These are phyloP conservation scores for Aspergillus wentii DNA, from an alignment of 495 filamentous ascomycete genomes.

Conservation along the genomic window DNA sequence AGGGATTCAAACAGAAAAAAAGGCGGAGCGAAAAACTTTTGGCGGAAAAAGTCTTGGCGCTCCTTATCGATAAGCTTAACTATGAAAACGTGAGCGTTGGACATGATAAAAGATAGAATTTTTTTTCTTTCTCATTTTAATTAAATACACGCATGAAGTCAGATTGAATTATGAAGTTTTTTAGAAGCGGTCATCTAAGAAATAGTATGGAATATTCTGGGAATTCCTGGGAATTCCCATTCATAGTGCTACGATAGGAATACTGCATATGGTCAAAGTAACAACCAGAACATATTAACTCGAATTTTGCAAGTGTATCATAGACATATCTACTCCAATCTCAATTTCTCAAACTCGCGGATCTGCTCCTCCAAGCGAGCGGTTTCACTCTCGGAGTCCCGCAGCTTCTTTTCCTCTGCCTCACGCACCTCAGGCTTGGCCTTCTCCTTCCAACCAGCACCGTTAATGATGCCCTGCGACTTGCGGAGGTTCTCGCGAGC, in stretches of 20 bases:
- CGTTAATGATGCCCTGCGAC: constrained; percentile 28
- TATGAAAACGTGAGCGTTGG: too few species aligned
- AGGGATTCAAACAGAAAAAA: constrained; percentile 2
- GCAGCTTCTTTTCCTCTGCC: constrained; percentile 53
- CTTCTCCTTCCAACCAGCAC: constrained; percentile 40
- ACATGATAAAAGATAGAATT: not conserved
- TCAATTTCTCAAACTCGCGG: constrained; percentile 44
- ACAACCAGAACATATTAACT: too few species aligned
- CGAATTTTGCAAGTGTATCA: constrained; percentile 2
- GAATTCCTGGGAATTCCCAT: too few species aligned
- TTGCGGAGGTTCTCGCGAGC: constrained; percentile 30
- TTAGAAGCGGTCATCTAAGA: too few species aligned
- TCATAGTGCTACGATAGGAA: too few species aligned
- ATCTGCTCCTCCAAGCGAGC: constrained; percentile 51
- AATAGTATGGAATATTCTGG: too few species aligned
- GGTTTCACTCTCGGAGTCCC: constrained; percentile 52
- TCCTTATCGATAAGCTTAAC: constrained; percentile 25
- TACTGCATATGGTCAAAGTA: too few species aligned
- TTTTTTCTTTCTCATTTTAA: not conserved
- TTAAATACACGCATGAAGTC: too few species aligned
- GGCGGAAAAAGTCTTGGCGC: constrained; percentile 21
- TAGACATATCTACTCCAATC: constrained; percentile 35
- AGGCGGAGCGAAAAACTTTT: constrained; percentile 18
- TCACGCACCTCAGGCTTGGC: constrained; percentile 52
- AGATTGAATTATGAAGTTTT: too few species aligned